phyloP scores from a whole-genome alignment of 257 asterid species.

The Solanum corneliomulleri region DNA sequence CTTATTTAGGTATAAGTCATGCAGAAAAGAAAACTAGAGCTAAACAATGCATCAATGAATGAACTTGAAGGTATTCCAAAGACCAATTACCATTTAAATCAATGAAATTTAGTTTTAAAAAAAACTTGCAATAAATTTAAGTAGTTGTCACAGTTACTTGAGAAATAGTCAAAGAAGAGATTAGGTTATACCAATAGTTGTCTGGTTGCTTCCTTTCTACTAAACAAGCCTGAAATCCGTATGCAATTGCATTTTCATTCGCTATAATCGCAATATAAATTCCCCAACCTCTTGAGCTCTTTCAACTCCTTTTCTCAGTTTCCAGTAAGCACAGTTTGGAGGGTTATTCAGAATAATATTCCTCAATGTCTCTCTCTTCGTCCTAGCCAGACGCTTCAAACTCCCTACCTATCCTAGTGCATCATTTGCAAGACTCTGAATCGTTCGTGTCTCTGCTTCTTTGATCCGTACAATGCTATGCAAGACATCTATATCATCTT shows the following conservation, averaged over 20 bases:
- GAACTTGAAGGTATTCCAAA: background rate
- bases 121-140: background rate
- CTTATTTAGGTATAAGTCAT: background rate
- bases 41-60: background rate
- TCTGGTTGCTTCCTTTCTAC: conserved; percentile 84
- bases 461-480: background rate
- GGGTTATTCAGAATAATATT: background rate
- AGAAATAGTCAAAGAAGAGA: background rate
- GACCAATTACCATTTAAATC: background rate
- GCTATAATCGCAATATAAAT: conserved; percentile 62
- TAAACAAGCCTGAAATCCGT: conserved; percentile 75
- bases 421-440: background rate
- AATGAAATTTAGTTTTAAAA: background rate
- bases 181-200: conserved; percentile 17
- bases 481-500: conserved; percentile 55
- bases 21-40: background rate
- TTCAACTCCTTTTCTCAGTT: background rate
- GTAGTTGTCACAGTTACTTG: background rate
- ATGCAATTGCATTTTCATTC: conserved; percentile 89
- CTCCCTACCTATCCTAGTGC: background rate
- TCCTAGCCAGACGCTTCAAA: background rate
- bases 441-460: background rate
- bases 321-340: background rate
- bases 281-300: conserved; percentile 22
- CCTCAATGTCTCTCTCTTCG: background rate